Evolutionary conservation across 805 yeast species (phyloP).

Genomic region (Komagataella phaffii): DNA sequence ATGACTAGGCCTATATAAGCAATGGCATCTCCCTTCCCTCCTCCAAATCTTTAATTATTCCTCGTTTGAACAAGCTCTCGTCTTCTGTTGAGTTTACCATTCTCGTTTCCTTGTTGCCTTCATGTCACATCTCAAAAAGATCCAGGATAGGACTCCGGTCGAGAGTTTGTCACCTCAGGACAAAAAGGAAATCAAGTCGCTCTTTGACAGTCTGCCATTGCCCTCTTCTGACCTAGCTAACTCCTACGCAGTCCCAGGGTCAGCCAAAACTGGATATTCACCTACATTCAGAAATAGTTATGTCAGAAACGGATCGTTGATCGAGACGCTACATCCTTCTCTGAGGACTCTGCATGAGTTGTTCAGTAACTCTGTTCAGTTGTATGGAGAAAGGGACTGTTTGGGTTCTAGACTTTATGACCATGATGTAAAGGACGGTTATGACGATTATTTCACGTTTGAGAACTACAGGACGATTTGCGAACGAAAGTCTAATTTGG

Average conservation of each 20-base stretch:
- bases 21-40: not conserved
- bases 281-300: constrained; percentile 1
- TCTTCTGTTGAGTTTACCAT: not conserved
- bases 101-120: not conserved
- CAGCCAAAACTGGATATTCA: constrained; percentile 1
- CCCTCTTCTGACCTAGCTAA: not conserved
- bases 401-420: constrained; percentile 24
- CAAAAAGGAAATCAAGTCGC: not conserved
- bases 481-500: constrained; percentile 30
- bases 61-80: not conserved
- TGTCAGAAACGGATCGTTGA: constrained; percentile 1
- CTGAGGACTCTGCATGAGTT: constrained; percentile 24
- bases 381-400: constrained; percentile 17
- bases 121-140: not conserved
- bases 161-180: not conserved
- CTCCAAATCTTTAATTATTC: not conserved
- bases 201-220: not conserved
- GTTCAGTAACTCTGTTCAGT: constrained; percentile 15
- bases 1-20: not conserved
- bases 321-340: constrained; percentile 15
- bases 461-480: constrained; percentile 29
- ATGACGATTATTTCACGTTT: constrained; percentile 27
- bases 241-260: not conserved
- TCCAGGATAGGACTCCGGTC: not conserved
- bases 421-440: constrained; percentile 18